Conservation (phyloP, 1,139 yeast species). For the Geotrichum cucujoidarum region DNA sequence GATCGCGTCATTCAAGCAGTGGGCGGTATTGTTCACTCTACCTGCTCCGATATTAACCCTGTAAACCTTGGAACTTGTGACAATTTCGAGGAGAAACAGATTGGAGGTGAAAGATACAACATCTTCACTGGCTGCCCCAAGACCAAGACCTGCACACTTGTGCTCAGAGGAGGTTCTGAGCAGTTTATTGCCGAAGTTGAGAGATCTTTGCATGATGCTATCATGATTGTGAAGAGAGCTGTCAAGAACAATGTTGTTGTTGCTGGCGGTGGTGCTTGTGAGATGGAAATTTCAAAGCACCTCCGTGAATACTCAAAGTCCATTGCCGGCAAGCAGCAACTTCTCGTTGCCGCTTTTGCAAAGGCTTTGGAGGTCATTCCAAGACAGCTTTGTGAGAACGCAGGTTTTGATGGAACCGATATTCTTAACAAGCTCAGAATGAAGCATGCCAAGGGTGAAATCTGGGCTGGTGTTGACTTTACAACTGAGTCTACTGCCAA, state of each 20-base stretch:
- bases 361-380: conserved; percentile 94
- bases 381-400: conserved; percentile 94
- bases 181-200: conserved; percentile 98
- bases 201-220: conserved; percentile 94
- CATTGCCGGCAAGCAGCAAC: conserved; percentile 93
- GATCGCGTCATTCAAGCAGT: conserved; percentile 90
- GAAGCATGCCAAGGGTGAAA: conserved; percentile 90
- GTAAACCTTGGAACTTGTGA: conserved; percentile 84
- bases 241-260: conserved; percentile 80
- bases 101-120: conserved; percentile 93
- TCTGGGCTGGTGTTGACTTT: conserved; percentile 90
- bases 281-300: conserved; percentile 90
- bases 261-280: conserved; percentile 99
- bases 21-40: conserved; percentile 87
- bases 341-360: conserved; percentile 86
- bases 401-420: conserved; percentile 95
- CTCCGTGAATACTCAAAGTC: conserved; percentile 82
- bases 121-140: conserved; percentile 87
- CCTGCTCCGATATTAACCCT: conserved; percentile 69
- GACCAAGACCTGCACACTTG: conserved; percentile 88
- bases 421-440: conserved; percentile 83
- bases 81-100: conserved; percentile 83
- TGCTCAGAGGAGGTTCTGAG: conserved; percentile 96
- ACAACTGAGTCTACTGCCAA: conserved; percentile 75
- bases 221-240: conserved; percentile 96